Base-by-base conservation (phyloP, 169 alveolate species). In the Plasmodium yoelii region DNA sequence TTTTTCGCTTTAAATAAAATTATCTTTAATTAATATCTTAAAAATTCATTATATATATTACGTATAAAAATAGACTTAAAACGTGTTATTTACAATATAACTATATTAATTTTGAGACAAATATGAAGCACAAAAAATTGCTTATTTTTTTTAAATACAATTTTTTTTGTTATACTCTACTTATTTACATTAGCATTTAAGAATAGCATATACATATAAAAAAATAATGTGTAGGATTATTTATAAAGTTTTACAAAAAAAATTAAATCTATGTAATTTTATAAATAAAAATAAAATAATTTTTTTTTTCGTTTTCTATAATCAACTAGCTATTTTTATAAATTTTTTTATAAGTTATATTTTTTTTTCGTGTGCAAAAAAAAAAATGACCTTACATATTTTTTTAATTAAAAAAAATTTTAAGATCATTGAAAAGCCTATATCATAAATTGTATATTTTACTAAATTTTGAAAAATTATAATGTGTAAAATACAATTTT, bases 361-460 rank as follows among this genome's bases (percentile, higher is more conserved):
- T 57, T n/a, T 57, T 70, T 70, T 70, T 51, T 49, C 64, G 82
- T 70, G 82, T 70, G 82, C 68, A 69, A 70, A 70, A 70, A 70
- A 70, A 70, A 70, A 70, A 49, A 2, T 28, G 53, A 42, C 82
- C 82, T 70, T 18, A 70, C 67, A 18, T 47, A 39, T 26, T 12
- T 57, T 22, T 34, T 18, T 70, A 65, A 28, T 51, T 49, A 51
- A 9, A 8, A 70, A 28, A 18, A 24, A 8, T 47, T 47, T 51
- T 19, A 51, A 57, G 65, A 57, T n/a, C 65, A 57, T n/a, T 57
- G 65, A 70, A 70, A 70, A 15, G 13, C 47, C 19, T 51, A 70
- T 51, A 49, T 70, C n/a, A 49, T 34, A 34, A 34, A 34, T 70
- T 49, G 10, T 13, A 65, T n/a, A 51, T 70, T 34, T 51, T 51